phyloP scores from a whole-genome alignment of 495 filamentous ascomycete species.

The Astrocystis sublimbata region DNA sequence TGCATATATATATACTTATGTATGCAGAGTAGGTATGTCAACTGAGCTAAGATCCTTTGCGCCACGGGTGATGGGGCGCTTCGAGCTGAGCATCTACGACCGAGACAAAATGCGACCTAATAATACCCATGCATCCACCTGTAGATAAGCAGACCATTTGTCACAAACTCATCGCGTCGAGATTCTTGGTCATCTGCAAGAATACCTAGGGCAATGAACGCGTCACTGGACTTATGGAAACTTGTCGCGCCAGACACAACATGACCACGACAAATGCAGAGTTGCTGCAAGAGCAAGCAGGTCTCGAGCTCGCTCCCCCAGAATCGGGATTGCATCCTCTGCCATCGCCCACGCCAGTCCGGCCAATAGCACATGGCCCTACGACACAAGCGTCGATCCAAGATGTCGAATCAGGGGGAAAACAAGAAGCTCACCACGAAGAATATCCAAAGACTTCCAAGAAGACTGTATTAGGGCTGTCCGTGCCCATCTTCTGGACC shows the following conservation, averaged over 20 bases:
- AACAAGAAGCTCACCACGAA: conserved; percentile 7
- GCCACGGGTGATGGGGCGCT: no score
- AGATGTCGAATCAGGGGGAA: conserved; percentile 5
- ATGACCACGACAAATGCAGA: conserved; percentile 4
- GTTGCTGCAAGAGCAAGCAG: conserved; percentile 2
- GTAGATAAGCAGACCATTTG: not conserved
- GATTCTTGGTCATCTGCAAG: not conserved
- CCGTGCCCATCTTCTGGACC: conserved; percentile 36
- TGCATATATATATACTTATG: no score
- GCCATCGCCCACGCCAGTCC: conserved; percentile 10
- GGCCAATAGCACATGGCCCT: conserved; percentile 8
- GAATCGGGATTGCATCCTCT: conserved; percentile 26
- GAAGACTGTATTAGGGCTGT: conserved; percentile 29
- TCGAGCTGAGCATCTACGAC: no score
- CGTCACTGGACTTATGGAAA: conserved; percentile 4
- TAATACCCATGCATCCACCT: not conserved
- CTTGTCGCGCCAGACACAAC: not conserved
- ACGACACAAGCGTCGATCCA: not conserved
- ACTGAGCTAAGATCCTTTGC: no score
- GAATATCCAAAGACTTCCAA: not conserved
- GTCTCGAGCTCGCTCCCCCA: conserved; percentile 27
- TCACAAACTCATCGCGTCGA: not conserved
- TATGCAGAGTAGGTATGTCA: no score
- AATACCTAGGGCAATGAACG: not conserved
- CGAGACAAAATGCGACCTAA: no score